These are phyloP conservation scores for Serendipita sp. DNA, from an alignment of 1,284 basidiomycete species.

Conservation along the genomic window DNA sequence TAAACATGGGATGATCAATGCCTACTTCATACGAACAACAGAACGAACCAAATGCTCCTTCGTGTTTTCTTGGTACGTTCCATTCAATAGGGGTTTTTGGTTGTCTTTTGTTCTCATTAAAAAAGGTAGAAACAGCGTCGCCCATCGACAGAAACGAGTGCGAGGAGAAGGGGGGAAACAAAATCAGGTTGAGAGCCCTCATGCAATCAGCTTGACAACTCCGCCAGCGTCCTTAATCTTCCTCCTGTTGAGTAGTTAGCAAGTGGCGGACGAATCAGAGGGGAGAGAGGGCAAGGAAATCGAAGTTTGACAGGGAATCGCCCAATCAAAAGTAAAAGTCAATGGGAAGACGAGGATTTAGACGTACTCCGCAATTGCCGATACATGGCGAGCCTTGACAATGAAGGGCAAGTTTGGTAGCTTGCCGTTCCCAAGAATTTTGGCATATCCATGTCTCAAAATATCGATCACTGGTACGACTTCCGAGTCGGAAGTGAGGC, in stretches of 20 bases:
- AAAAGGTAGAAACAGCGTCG: neutral
- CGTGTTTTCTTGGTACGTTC: no score
- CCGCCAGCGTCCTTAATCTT: conserved; percentile 91
- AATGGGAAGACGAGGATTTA: neutral
- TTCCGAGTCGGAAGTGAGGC: conserved; percentile 49
- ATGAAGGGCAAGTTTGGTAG: conserved; percentile 80
- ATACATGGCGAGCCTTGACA: conserved; percentile 91
- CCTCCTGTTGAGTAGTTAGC: conserved; percentile 27
- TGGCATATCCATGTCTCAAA: conserved; percentile 74
- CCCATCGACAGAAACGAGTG: neutral
- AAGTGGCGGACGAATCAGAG: neutral
- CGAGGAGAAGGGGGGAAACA: conserved; percentile 14
- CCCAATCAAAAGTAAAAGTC: neutral
- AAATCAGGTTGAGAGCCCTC: conserved; percentile 22
- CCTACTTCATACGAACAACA: no score
- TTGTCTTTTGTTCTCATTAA: no score
- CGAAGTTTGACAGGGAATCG: conserved; percentile 10
- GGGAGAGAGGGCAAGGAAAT: neutral
- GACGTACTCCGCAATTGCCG: conserved; percentile 73
- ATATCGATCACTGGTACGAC: conserved; percentile 88
- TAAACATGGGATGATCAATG: no score
- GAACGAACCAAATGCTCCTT: no score
- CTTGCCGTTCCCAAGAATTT: conserved; percentile 79
- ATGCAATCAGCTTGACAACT: conserved; percentile 83
- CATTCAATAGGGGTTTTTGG: no score